phyloP scores from a whole-genome alignment of 2,329 filamentous ascomycete species.

The Cryphonectria parasitica region DNA sequence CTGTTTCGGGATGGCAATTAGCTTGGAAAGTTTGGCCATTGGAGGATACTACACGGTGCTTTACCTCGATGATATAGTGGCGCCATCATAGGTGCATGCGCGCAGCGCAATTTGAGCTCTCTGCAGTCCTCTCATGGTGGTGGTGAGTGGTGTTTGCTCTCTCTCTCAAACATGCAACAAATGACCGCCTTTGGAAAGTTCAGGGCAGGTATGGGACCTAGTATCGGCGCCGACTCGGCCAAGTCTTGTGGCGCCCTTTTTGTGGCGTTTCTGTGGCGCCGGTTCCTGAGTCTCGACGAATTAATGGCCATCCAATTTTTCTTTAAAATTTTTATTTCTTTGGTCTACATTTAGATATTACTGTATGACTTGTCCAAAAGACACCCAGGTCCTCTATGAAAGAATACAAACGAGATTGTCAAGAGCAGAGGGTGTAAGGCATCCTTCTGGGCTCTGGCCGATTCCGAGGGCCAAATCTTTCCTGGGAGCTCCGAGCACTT shows the following conservation, averaged over 20 bases:
- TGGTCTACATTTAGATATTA: background rate
- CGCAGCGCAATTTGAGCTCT: constrained; percentile 22
- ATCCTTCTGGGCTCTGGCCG: background rate
- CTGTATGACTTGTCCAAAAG: background rate
- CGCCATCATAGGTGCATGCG: constrained; percentile 9
- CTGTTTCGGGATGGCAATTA: background rate
- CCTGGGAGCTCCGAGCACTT: background rate
- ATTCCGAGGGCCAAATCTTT: background rate
- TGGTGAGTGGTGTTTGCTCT: background rate
- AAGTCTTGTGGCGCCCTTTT: background rate
- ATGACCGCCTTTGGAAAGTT: background rate
- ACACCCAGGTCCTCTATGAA: background rate
- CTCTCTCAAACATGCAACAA: background rate
- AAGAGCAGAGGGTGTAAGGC: background rate
- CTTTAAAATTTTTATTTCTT: background rate
- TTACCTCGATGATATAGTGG: background rate
- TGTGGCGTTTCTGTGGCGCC: background rate
- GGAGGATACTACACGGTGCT: background rate
- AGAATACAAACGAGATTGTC: background rate
- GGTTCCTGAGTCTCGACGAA: background rate
- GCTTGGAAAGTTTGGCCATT: constrained; percentile 2
- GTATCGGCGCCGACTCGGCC: background rate
- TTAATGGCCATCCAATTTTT: background rate
- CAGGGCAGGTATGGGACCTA: background rate
- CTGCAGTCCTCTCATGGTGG: constrained; percentile 24